Evolutionary conservation across 176 grass and related monocot species (phyloP).

Genomic region (Avena sativa): DNA sequence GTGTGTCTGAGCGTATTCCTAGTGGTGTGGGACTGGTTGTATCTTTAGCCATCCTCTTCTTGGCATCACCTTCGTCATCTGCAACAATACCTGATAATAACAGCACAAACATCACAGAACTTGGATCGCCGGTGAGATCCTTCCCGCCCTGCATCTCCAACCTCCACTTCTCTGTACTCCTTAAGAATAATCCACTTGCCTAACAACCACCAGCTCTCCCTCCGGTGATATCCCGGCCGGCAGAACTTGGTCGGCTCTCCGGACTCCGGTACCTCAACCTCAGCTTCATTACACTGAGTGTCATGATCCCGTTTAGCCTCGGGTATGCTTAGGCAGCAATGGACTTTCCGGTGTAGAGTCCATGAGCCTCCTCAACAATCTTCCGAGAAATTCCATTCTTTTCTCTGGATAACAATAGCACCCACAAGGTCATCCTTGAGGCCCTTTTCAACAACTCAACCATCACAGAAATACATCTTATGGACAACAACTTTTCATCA

Average conservation of each 20-base stretch:
- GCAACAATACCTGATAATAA: neutral
- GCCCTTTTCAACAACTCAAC: slow-evolving; percentile 33
- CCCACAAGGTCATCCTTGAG: slow-evolving; percentile 40
- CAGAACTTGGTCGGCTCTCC: slow-evolving; percentile 27
- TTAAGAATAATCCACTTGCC: slow-evolving; percentile 39
- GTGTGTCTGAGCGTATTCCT: neutral
- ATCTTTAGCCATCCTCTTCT: neutral
- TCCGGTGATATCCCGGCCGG: slow-evolving; percentile 33
- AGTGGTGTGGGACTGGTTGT: neutral
- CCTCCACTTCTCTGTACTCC: slow-evolving; percentile 22
- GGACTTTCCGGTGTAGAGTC: slow-evolving; percentile 30
- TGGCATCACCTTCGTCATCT: neutral
- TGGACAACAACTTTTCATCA: neutral
- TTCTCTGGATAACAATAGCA: slow-evolving; percentile 34
- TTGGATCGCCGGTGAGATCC: slow-evolving; percentile 43
- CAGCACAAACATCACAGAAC: neutral
- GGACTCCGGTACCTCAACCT: slow-evolving; percentile 47
- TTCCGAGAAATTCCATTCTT: slow-evolving; percentile 38
- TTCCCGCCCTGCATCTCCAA: slow-evolving; percentile 38
- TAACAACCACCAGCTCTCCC: neutral
- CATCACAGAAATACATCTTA: slow-evolving; percentile 4
- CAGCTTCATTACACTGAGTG: slow-evolving; percentile 43
- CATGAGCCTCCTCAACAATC: slow-evolving; percentile 40
- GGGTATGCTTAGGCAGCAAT: slow-evolving; percentile 34
- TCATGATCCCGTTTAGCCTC: slow-evolving; percentile 31